Percentiles rank a stretch among this genome's conserved stretches.
These are phyloP conservation scores for Tagetes erecta DNA, from an alignment of 129 eudicot genomes.

Conservation along the genomic window DNA sequence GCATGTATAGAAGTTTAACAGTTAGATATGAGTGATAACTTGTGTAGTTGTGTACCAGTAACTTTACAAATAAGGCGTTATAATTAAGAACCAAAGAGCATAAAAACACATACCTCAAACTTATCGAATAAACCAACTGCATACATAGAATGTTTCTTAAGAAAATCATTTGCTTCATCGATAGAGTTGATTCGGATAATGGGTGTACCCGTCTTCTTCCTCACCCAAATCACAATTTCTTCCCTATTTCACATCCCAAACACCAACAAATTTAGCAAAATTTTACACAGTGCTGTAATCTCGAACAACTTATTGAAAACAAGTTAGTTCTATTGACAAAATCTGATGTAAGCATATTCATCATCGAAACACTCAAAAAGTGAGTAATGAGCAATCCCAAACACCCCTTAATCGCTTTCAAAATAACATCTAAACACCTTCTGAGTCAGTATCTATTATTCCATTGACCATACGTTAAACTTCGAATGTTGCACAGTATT, in stretches of 20 bases:
- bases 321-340: no score
- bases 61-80: background rate
- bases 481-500: background rate
- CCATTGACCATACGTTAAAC: background rate
- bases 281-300: background rate
- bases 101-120: conserved; percentile 57
- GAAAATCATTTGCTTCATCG: conserved; percentile 61
- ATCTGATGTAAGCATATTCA: background rate
- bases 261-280: conserved; percentile 26
- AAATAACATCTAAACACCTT: background rate
- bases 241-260: conserved; percentile 54
- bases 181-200: conserved; percentile 59
- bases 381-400: background rate
- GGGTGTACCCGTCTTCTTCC: conserved; percentile 91
- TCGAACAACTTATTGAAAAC: background rate
- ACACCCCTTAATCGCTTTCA: background rate
- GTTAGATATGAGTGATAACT: conserved; percentile 6
- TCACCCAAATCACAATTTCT: conserved; percentile 83
- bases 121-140: conserved; percentile 65
- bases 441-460: background rate
- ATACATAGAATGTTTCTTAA: conserved; percentile 59
- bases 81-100: background rate
- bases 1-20: background rate
- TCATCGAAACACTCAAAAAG: background rate
- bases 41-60: background rate